Evolutionary conservation across 768 basidiomycete species (phyloP).

Genomic region (Fibroporia radiculosa): DNA sequence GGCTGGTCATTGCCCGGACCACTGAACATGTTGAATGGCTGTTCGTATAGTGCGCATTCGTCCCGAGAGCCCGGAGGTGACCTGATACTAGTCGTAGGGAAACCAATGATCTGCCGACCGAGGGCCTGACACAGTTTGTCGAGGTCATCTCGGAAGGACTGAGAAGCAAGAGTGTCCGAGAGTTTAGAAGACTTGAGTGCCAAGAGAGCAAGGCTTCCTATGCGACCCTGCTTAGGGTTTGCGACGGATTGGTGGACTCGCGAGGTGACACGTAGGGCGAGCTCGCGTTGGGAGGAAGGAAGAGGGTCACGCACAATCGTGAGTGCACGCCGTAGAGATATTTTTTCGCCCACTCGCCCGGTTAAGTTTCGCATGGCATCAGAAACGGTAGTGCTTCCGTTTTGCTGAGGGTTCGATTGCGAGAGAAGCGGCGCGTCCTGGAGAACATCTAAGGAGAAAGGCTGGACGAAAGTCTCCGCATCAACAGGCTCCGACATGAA

Average conservation of each 20-base stretch:
- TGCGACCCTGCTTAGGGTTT: conserved; percentile 39
- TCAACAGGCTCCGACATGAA: conserved; percentile 51
- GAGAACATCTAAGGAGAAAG: conserved; percentile 45
- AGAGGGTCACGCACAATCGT: conserved; percentile 31
- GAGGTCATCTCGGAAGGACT: conserved; percentile 49
- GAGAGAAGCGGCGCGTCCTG: conserved; percentile 65
- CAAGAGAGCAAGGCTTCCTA: conserved; percentile 51
- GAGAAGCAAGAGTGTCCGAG: conserved; percentile 33
- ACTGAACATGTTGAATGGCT: conserved; percentile 70
- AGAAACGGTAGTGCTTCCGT: conserved; percentile 35
- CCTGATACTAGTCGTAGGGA: conserved; percentile 54
- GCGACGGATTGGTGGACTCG: conserved; percentile 54
- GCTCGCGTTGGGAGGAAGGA: conserved; percentile 23
- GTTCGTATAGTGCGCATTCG: conserved; percentile 55
- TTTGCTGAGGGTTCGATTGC: conserved; percentile 21
- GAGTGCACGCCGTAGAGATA: conserved; percentile 56
- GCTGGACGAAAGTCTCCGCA: conserved; percentile 31
- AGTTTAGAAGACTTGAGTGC: conserved; percentile 43
- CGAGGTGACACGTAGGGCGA: conserved; percentile 40
- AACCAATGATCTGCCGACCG: conserved; percentile 81
- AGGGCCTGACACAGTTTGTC: conserved; percentile 62
- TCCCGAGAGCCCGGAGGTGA: conserved; percentile 26
- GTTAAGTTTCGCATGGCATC: conserved; percentile 62
- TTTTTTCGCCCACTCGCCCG: conserved; percentile 75
- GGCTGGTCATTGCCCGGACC: conserved; percentile 34